Conservation (phyloP, 345 rosid genomes). For the Trapa incisa region DNA sequence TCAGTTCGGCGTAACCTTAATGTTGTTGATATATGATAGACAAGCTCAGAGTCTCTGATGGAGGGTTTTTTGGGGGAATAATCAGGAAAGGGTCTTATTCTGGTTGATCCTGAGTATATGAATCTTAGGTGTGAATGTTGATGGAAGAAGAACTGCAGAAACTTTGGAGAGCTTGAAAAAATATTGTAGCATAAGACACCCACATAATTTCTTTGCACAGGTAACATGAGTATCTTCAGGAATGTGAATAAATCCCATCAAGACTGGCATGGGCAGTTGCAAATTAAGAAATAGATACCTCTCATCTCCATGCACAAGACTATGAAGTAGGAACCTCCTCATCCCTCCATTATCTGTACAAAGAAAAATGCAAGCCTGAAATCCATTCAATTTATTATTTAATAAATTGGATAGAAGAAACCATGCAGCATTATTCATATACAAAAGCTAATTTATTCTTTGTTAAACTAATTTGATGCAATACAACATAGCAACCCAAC, state of each 20-base stretch:
- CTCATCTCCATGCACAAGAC: conserved; percentile 19
- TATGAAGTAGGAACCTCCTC: conserved; percentile 14
- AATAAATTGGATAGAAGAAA: not conserved
- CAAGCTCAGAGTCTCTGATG: conserved; percentile 56
- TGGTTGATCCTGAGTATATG: conserved; percentile 19
- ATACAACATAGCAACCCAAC: not conserved
- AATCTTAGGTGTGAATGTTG: conserved; percentile 16
- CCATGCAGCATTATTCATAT: not conserved
- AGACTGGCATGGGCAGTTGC: conserved; percentile 11
- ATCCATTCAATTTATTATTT: not conserved
- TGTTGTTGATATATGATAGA: conserved; percentile 55
- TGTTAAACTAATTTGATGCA: not conserved
- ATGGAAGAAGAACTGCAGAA: conserved; percentile 8
- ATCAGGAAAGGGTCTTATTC: conserved; percentile 70
- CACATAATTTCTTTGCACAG: conserved; percentile 19
- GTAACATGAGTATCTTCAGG: conserved; percentile 43
- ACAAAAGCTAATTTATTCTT: not conserved
- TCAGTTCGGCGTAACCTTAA: conserved; percentile 55
- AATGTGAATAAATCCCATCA: conserved; percentile 31
- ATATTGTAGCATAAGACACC: conserved; percentile 15
- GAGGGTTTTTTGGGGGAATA: conserved; percentile 76
- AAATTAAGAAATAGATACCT: conserved; percentile 1
- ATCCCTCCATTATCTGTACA: conserved; percentile 30
- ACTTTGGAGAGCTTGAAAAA: conserved; percentile 7
- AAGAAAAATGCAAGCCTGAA: not conserved